These are phyloP conservation scores for Hanseniaspora gamundiae DNA, from an alignment of 1,139 yeast species.

Conservation along the genomic window DNA sequence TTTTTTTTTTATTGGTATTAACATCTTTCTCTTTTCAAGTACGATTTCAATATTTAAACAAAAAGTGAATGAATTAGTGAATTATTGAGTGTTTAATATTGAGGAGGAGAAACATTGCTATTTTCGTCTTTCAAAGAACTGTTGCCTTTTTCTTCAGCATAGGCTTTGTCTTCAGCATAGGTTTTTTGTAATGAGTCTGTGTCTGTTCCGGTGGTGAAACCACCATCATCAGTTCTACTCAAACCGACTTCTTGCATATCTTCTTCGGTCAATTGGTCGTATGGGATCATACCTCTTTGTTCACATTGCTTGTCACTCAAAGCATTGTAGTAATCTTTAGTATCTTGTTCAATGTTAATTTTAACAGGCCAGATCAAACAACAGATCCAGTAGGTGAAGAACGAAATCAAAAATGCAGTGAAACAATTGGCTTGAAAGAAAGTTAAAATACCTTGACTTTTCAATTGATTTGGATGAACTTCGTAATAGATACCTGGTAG, in stretches of 20 bases:
- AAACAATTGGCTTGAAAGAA: constrained; percentile 31
- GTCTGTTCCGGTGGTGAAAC: constrained; percentile 2
- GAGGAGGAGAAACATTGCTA: too few species aligned
- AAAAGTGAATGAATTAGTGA: too few species aligned
- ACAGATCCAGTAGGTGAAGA: constrained; percentile 27
- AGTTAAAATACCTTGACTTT: constrained; percentile 27
- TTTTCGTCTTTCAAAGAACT: not conserved
- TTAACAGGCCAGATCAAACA: constrained; percentile 28
- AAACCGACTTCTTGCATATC: constrained; percentile 13
- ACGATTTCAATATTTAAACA: too few species aligned
- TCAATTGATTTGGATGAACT: constrained; percentile 20
- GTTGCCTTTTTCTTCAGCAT: not conserved
- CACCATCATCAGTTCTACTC: constrained; percentile 6
- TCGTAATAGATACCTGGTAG: constrained; percentile 33
- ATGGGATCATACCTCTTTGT: constrained; percentile 24
- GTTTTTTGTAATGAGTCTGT: not conserved
- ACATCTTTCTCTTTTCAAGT: too few species aligned
- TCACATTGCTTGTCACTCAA: constrained; percentile 28
- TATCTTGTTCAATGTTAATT: constrained; percentile 27
- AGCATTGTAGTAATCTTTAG: constrained; percentile 29
- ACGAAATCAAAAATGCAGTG: constrained; percentile 32
- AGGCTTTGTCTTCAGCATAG: not conserved
- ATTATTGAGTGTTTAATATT: not conserved
- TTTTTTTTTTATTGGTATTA: not conserved
- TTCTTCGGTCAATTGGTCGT: constrained; percentile 19